Percentiles rank a stretch among this genome's conserved stretches.
These are phyloP conservation scores for Trichoderma koningiopsis DNA, from an alignment of 2,329 filamentous ascomycete genomes.

Conservation along the genomic window DNA sequence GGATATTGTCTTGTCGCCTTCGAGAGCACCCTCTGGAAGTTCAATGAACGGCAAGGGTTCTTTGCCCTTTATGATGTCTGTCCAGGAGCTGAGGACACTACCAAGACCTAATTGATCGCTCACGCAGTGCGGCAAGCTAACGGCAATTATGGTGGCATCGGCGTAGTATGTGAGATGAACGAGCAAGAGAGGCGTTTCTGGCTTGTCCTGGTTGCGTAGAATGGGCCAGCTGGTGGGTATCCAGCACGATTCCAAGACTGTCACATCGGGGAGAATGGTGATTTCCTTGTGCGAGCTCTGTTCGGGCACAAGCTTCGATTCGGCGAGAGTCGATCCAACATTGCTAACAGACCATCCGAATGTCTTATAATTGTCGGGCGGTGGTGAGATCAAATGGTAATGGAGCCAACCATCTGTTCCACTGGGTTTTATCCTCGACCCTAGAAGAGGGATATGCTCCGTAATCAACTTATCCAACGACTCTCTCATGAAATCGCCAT, in stretches of 20 bases:
- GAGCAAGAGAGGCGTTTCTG: conserved; percentile 29
- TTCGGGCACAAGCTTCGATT: background rate
- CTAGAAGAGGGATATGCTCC: conserved; percentile 28
- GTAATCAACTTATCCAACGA: conserved; percentile 29
- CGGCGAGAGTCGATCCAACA: background rate
- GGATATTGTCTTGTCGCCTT: conserved; percentile 23
- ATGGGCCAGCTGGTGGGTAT: conserved; percentile 28
- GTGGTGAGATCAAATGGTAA: conserved; percentile 23
- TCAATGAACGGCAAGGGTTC: conserved; percentile 28
- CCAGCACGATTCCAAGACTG: conserved; percentile 4
- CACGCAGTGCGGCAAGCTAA: conserved; percentile 31
- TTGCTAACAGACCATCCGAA: conserved; percentile 27
- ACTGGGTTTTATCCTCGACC: conserved; percentile 24
- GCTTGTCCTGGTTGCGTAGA: conserved; percentile 23
- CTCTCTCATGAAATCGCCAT: conserved; percentile 16
- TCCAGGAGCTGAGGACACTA: conserved; percentile 30
- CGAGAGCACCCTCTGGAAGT: conserved; percentile 16
- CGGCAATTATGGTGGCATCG: conserved; percentile 28
- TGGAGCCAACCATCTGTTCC: conserved; percentile 18
- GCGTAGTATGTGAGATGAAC: conserved; percentile 30
- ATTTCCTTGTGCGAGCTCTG: background rate
- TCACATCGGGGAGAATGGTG: background rate
- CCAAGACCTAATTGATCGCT: conserved; percentile 30
- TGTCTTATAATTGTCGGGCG: conserved; percentile 20
- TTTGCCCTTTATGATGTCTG: conserved; percentile 26